A percentile compares a stretch with the other conserved stretches of the same genome.
These are phyloP conservation scores for Pichia sp. DNA, from an alignment of 1,139 yeast species.

Conservation along the genomic window DNA sequence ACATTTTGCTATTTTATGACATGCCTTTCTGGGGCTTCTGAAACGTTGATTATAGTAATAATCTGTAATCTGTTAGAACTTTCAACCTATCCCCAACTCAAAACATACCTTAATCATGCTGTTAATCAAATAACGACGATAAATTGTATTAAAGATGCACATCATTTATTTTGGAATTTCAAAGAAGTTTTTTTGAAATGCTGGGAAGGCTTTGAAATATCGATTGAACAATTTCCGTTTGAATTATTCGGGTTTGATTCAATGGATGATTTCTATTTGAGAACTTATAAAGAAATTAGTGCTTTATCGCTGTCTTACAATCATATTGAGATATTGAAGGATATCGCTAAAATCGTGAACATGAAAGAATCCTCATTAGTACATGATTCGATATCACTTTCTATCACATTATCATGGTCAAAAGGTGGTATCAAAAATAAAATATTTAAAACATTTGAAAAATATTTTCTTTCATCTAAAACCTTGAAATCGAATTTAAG, in stretches of 20 bases:
- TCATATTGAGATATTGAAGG: constrained; percentile 12
- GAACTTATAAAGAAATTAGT: constrained; percentile 33
- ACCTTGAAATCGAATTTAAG: constrained; percentile 16
- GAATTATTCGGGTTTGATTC: constrained; percentile 33
- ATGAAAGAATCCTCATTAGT: constrained; percentile 15
- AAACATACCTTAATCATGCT: constrained; percentile 30
- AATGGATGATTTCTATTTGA: constrained; percentile 28
- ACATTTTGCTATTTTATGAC: constrained; percentile 36
- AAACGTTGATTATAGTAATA: constrained; percentile 30
- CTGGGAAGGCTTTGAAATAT: constrained; percentile 37
- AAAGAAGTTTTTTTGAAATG: constrained; percentile 29
- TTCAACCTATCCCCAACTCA: constrained; percentile 32
- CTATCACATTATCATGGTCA: constrained; percentile 23
- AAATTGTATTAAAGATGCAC: constrained; percentile 19
- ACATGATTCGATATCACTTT: constrained; percentile 25
- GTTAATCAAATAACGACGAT: constrained; percentile 26
- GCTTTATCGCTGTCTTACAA: constrained; percentile 34
- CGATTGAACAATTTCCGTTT: constrained; percentile 36
- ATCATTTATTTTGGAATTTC: constrained; percentile 30
- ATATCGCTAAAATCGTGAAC: constrained; percentile 11
- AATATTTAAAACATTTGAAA: constrained; percentile 13
- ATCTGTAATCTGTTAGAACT: constrained; percentile 41
- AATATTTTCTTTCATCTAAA: constrained; percentile 6
- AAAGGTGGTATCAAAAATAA: constrained; percentile 13
- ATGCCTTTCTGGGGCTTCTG: constrained; percentile 30